Conservation (phyloP, 306 rosid genomes). For the Begonia fuchsioides region DNA sequence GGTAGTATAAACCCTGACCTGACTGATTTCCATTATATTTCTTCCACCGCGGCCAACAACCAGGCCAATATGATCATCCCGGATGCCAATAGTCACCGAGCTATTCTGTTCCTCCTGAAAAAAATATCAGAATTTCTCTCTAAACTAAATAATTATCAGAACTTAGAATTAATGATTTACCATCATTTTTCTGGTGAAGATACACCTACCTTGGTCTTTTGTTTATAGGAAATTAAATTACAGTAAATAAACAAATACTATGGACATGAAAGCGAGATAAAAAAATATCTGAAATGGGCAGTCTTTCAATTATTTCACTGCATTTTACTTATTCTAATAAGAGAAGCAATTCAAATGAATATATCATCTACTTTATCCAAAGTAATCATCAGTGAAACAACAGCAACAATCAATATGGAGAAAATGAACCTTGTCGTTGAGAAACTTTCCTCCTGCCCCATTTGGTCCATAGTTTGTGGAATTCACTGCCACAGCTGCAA, state of each 20-base stretch:
- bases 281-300: too few relatives aligned
- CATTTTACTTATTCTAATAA: too few relatives aligned
- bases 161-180: too few relatives aligned
- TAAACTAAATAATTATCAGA: not conserved
- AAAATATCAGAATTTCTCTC: not conserved
- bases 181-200: too few relatives aligned
- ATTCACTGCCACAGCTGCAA: slow-evolving; percentile 59
- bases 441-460: slow-evolving; percentile 67
- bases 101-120: not conserved
- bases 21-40: not conserved
- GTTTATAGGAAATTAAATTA: too few relatives aligned
- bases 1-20: not conserved
- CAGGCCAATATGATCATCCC: not conserved
- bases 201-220: too few relatives aligned
- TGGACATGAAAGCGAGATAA: too few relatives aligned
- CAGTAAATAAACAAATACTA: too few relatives aligned
- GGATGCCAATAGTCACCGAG: slow-evolving; percentile 1
- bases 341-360: too few relatives aligned
- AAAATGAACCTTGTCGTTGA: slow-evolving; percentile 59
- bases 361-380: too few relatives aligned
- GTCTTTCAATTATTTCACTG: too few relatives aligned
- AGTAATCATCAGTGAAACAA: too few relatives aligned
- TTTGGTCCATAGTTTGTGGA: slow-evolving; percentile 48
- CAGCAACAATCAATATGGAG: slow-evolving; percentile 7
- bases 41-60: slow-evolving; percentile 4